Conservation (phyloP, 345 rosid genomes). For the Hypericum androsaemum region DNA sequence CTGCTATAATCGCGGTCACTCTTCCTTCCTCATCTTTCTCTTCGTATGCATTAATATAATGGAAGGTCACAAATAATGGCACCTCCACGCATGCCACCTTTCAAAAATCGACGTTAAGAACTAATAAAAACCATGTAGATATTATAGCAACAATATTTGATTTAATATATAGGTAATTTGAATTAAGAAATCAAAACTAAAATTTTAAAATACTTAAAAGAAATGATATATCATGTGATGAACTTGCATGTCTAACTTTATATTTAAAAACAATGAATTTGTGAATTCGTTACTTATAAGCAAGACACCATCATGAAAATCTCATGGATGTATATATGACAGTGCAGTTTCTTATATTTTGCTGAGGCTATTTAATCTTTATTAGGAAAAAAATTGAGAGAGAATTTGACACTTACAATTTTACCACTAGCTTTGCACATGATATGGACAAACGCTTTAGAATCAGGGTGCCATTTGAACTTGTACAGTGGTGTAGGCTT, state of each 20-base stretch:
- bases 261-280: too few relatives aligned
- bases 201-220: too few relatives aligned
- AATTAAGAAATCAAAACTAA: too few relatives aligned
- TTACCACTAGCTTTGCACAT: constrained; percentile 87
- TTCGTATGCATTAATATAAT: constrained; percentile 91
- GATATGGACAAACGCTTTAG: constrained; percentile 63
- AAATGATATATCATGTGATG: background rate
- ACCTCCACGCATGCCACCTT: constrained; percentile 95
- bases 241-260: background rate
- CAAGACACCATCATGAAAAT: too few relatives aligned
- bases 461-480: constrained; percentile 82
- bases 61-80: constrained; percentile 75
- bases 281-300: too few relatives aligned
- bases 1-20: constrained; percentile 52
- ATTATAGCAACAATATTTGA: too few relatives aligned
- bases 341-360: too few relatives aligned
- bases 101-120: background rate
- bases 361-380: background rate
- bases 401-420: constrained; percentile 35
- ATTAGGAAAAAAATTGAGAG: background rate
- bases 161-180: too few relatives aligned
- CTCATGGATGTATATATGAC: too few relatives aligned
- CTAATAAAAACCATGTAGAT: too few relatives aligned
- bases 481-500: constrained; percentile 91
- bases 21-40: constrained; percentile 74